Evolutionary conservation across 1,139 yeast species (phyloP).

Genomic region (Blastobotrys elegans): DNA sequence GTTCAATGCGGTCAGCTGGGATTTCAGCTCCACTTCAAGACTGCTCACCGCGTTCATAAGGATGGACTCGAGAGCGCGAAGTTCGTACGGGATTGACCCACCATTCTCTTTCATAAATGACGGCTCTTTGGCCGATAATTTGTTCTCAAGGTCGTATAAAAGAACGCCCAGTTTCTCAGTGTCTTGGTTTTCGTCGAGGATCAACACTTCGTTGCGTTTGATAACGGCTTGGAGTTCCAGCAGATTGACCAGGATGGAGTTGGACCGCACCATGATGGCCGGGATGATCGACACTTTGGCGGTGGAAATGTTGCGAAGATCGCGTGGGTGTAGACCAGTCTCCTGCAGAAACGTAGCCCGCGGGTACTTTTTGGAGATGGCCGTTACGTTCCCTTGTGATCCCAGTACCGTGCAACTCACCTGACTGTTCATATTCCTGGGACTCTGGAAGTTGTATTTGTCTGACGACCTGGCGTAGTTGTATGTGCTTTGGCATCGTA

Average conservation of each 20-base stretch:
- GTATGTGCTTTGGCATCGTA: conserved; percentile 1
- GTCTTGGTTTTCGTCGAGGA: conserved; percentile 63
- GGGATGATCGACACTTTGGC: conserved; percentile 85
- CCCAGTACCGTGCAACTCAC: conserved; percentile 72
- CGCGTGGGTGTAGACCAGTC: conserved; percentile 73
- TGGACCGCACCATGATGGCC: conserved; percentile 69
- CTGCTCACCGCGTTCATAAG: conserved; percentile 76
- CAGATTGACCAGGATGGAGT: conserved; percentile 73
- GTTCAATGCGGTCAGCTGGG: conserved; percentile 62
- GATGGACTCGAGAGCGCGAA: conserved; percentile 81
- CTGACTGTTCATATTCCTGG: conserved; percentile 12
- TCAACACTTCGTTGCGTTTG: conserved; percentile 67
- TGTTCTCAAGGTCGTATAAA: conserved; percentile 77
- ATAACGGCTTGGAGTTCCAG: conserved; percentile 81
- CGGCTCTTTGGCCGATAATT: conserved; percentile 29
- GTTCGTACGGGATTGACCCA: conserved; percentile 52
- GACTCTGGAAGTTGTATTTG: conserved; percentile 16
- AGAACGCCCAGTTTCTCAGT: conserved; percentile 64
- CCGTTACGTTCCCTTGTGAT: conserved; percentile 59
- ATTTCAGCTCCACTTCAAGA: conserved; percentile 74
- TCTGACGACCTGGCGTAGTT: conserved; percentile 12
- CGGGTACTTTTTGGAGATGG: conserved; percentile 66
- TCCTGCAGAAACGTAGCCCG: conserved; percentile 67
- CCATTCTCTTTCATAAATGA: background rate
- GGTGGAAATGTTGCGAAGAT: conserved; percentile 77